A percentile compares a stretch with the other conserved stretches of the same genome.
Evolutionary conservation across 2,329 filamentous ascomycete genomes (phyloP).

Genomic region (Fusarium sp.): DNA sequence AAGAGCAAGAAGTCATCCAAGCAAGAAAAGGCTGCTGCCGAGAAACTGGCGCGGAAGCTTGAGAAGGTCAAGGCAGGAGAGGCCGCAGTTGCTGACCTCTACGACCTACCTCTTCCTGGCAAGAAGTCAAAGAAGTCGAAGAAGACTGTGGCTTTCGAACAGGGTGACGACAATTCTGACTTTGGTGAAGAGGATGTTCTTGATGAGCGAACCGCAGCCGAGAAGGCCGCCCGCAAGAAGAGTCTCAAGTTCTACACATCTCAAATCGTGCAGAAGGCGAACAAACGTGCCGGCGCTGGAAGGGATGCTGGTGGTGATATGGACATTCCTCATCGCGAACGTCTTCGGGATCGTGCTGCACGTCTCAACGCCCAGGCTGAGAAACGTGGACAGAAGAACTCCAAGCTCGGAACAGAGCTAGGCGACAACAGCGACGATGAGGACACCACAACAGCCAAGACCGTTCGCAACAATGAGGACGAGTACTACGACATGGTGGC

Average conservation of each 20-base stretch:
- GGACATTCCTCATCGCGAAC: conserved; percentile 90
- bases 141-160: conserved; percentile 55
- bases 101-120: conserved; percentile 67
- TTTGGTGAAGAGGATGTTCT: conserved; percentile 91
- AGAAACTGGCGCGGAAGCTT: conserved; percentile 59
- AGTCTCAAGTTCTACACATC: conserved; percentile 97
- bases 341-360: conserved; percentile 85
- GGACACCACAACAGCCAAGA: conserved; percentile 67
- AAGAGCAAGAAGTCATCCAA: conserved; percentile 51
- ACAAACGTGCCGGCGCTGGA: conserved; percentile 81
- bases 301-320: conserved; percentile 82
- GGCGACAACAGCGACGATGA: conserved; percentile 77
- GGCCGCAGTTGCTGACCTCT: conserved; percentile 77
- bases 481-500: conserved; percentile 94
- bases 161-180: conserved; percentile 79
- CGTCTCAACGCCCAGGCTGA: conserved; percentile 91
- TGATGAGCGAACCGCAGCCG: conserved; percentile 81
- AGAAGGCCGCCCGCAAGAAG: conserved; percentile 92
- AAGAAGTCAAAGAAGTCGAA: conserved; percentile 61
- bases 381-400: conserved; percentile 78
- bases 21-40: conserved; percentile 54
- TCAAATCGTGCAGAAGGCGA: conserved; percentile 94
- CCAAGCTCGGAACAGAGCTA: conserved; percentile 74
- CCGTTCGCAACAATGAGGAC: conserved; percentile 70
- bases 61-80: conserved; percentile 73